Percentiles rank a stretch among this genome's conserved stretches.
These are phyloP conservation scores for Nymphaea thermarum DNA, from an alignment of 164 flowering plant species.

Conservation along the genomic window DNA sequence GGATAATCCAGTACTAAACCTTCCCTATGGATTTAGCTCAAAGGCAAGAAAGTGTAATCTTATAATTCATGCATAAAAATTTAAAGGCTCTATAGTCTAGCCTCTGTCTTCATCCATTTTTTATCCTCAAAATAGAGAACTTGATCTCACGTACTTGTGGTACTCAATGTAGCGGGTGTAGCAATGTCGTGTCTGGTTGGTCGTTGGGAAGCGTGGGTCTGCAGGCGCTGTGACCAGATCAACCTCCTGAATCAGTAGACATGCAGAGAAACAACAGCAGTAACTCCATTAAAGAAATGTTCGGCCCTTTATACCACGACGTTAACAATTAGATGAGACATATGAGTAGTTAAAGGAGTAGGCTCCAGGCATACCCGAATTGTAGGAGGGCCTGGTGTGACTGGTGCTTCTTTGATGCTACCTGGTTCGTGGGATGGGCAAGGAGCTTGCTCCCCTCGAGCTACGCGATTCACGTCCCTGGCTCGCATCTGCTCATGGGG, in stretches of 20 bases:
- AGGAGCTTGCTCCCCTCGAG: slow-evolving; percentile 37
- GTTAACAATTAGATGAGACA: no score
- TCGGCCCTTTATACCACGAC: no score
- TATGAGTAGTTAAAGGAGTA: no score
- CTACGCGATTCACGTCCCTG: slow-evolving; percentile 28
- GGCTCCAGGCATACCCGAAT: neutral
- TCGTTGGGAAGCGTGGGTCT: slow-evolving; percentile 14
- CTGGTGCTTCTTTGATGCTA: slow-evolving; percentile 4
- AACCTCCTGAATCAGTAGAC: slow-evolving; percentile 3
- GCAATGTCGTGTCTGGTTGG: slow-evolving; percentile 32
- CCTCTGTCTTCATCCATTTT: no score
- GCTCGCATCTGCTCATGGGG: slow-evolving; percentile 33
- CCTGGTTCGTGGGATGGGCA: slow-evolving; percentile 32
- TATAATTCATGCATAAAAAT: no score
- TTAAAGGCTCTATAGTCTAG: no score
- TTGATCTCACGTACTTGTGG: slow-evolving; percentile 14
- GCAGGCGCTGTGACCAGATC: slow-evolving; percentile 13
- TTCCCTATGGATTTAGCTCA: no score
- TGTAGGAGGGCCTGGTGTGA: neutral
- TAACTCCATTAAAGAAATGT: neutral
- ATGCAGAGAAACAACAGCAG: neutral
- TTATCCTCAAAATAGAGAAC: no score
- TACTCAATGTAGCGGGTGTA: slow-evolving; percentile 24
- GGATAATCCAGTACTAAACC: no score
- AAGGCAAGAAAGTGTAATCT: no score